Conservation (phyloP, 805 yeast species). For the Kodamaea sagamina region DNA sequence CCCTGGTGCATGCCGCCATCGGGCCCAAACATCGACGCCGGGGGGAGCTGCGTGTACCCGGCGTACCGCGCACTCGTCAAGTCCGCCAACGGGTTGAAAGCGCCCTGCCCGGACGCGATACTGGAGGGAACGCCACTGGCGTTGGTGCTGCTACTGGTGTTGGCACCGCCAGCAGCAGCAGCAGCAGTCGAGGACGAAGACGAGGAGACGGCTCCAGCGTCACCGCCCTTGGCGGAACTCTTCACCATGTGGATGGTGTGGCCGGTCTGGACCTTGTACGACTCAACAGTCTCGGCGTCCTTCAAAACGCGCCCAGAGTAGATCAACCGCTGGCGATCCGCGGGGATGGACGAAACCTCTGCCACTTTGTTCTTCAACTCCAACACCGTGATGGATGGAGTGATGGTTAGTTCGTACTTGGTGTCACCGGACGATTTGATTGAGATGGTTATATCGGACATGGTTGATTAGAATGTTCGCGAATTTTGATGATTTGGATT, state of each 20-base stretch:
- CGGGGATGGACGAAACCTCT: constrained; percentile 63
- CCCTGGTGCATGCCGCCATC: constrained; percentile 82
- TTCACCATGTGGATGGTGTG: constrained; percentile 89
- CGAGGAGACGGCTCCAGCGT: constrained; percentile 21
- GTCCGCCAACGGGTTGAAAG: constrained; percentile 88
- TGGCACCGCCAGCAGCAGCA: constrained; percentile 21
- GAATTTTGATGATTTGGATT: too few relatives aligned
- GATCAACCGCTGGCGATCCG: constrained; percentile 81
- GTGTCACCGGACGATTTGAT: constrained; percentile 68
- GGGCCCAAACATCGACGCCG: constrained; percentile 87
- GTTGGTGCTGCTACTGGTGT: constrained; percentile 20
- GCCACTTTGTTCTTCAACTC: constrained; percentile 71
- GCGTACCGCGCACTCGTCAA: constrained; percentile 96
- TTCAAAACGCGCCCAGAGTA: constrained; percentile 93
- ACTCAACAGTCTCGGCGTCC: constrained; percentile 70
- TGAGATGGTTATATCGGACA: constrained; percentile 34
- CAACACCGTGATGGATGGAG: constrained; percentile 55
- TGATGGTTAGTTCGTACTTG: constrained; percentile 66
- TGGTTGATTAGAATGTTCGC: constrained; percentile 11
- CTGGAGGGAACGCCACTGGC: constrained; percentile 61
- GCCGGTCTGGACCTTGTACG: constrained; percentile 81
- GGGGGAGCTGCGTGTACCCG: constrained; percentile 85
- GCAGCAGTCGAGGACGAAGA: constrained; percentile 18
- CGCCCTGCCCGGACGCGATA: constrained; percentile 83
- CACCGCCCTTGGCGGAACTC: constrained; percentile 54